Evolutionary conservation across 129 eudicot species (phyloP).

Genomic region (Pulicaria dysenterica): DNA sequence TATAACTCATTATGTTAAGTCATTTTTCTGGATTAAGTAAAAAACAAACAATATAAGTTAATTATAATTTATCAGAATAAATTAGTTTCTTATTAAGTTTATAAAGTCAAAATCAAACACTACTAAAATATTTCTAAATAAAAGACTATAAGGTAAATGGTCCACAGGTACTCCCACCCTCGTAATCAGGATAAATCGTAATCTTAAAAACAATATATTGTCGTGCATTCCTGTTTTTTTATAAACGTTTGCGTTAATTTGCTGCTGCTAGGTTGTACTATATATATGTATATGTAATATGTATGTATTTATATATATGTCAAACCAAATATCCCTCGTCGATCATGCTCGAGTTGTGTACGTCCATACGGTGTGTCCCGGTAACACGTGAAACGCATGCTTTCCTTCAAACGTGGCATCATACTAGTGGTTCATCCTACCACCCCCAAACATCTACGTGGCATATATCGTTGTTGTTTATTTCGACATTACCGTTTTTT

Average conservation of each 20-base stretch:
- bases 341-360: constrained; percentile 29
- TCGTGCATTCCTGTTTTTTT: constrained; percentile 19
- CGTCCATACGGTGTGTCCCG: constrained; percentile 34
- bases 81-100: too few species aligned
- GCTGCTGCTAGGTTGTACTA: constrained; percentile 34
- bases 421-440: constrained; percentile 24
- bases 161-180: constrained; percentile 18
- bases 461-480: constrained; percentile 24
- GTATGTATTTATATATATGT: too few species aligned
- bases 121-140: too few species aligned
- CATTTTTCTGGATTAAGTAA: too few species aligned
- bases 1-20: too few species aligned
- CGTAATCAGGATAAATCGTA: constrained; percentile 20
- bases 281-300: too few species aligned
- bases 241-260: neutral
- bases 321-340: neutral
- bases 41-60: too few species aligned
- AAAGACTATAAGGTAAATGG: constrained; percentile 8
- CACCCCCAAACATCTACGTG: constrained; percentile 21
- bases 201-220: constrained; percentile 32
- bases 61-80: too few species aligned
- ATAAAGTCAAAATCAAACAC: too few species aligned
- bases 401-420: constrained; percentile 15
- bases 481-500: constrained; percentile 25
- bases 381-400: constrained; percentile 35